Evolutionary conservation across 345 rosid species (phyloP).

Genomic region (Leavenworthia alabamica): DNA sequence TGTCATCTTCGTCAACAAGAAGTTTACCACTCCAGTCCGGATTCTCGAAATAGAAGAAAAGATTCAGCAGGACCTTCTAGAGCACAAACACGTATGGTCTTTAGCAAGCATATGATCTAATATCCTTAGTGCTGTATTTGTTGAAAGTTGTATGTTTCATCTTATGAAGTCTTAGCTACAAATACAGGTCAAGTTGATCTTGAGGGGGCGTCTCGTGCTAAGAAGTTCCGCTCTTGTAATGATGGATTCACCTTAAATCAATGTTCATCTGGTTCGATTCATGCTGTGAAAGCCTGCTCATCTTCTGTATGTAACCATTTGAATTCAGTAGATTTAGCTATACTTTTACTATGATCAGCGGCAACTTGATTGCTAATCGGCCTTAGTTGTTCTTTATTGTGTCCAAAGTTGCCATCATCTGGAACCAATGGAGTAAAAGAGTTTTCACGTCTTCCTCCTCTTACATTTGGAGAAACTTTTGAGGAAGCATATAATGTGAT

Average conservation of each 20-base stretch:
- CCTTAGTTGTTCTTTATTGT: not conserved
- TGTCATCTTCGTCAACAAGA: constrained; percentile 65
- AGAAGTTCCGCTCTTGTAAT: constrained; percentile 29
- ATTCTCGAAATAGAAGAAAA: constrained; percentile 27
- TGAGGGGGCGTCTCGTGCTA: constrained; percentile 29
- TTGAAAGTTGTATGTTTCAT: constrained; percentile 12
- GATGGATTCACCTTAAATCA: constrained; percentile 27
- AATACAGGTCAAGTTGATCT: constrained; percentile 46
- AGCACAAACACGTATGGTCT: constrained; percentile 10
- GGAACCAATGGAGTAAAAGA: constrained; percentile 30
- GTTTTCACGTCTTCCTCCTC: constrained; percentile 54
- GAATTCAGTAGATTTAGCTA: not conserved
- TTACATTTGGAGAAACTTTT: constrained; percentile 66
- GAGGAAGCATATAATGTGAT: constrained; percentile 68
- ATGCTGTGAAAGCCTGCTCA: constrained; percentile 53
- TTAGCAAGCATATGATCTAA: not conserved
- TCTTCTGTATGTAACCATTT: constrained; percentile 52
- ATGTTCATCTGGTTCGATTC: constrained; percentile 27
- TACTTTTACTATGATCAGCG: not conserved
- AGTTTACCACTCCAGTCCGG: constrained; percentile 39
- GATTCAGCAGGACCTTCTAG: constrained; percentile 18
- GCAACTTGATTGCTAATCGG: not conserved
- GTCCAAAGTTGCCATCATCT: constrained; percentile 33
- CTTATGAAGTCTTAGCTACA: constrained; percentile 14
- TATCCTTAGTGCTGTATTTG: not conserved